Base-by-base conservation (phyloP, 2,329 filamentous ascomycete species). In the Ceratocystis papillata region DNA sequence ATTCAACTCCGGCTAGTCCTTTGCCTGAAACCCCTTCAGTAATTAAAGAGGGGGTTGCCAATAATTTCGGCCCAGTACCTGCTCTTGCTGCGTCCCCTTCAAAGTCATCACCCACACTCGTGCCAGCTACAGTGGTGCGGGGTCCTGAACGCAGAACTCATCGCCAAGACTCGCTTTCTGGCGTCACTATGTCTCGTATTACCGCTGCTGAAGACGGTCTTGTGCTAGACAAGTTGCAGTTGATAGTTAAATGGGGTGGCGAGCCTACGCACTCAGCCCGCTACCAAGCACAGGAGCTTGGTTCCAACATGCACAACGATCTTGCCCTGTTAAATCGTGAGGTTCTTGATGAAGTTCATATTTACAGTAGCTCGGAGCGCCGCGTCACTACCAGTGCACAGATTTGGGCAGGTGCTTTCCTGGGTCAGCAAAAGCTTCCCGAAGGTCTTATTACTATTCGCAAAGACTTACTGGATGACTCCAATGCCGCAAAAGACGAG, bases 191-290 rank as follows among this genome's bases (percentile, higher is more conserved):
- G 78, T 97, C 93, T 25, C 88, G 95, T 68, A 95, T 96, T 68
- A 94, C 93, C 5, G 93, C 94, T 0, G 90, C 87, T 17, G 94
- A 97, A 73, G 91, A 97, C 73, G 91, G 92, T 72, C 81, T 97
- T 62, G 88, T 96, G 1, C 81, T 99, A 1, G 95, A 99, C 74
- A 99, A 99, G 75, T 79, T 99, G 44, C 94, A 99, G 74, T 83
- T 99, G 48, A 95, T 99, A 71, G 94, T 99, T 76, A 99, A 99
- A 74, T 99, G 94, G 95, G 94, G 94, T 70, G 94, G 94, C 50
- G 94, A 99, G 74, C 94, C 95, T 12, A 99, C 94, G 0, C 95
- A 99, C 75, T 96, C 94, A 33, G 95, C 94, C 41, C 85, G 94
- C 63, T 97, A 99, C 73, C 94, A 99, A 75, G 87, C 94, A 0